Percentiles rank a stretch among this genome's conserved stretches.
These are phyloP conservation scores for Xylaria castorea DNA, from an alignment of 495 filamentous ascomycete species.

Conservation along the genomic window DNA sequence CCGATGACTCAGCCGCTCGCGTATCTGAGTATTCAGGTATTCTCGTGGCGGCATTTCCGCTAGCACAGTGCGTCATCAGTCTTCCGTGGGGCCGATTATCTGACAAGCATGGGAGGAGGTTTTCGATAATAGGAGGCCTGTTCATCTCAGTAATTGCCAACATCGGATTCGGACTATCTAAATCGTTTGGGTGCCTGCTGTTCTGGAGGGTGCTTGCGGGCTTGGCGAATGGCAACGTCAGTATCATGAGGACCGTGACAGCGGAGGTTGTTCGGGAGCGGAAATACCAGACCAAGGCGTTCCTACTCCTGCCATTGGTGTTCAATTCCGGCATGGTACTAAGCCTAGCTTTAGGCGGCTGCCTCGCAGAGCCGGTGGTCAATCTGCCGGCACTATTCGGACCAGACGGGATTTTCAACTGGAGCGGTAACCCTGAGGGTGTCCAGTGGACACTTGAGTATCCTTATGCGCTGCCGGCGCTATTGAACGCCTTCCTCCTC, in stretches of 20 bases:
- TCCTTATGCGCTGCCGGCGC: conserved; percentile 52
- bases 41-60: conserved; percentile 75
- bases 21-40: conserved; percentile 65
- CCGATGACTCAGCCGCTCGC: conserved; percentile 35
- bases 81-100: conserved; percentile 79
- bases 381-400: conserved; percentile 73
- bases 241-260: conserved; percentile 82
- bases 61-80: conserved; percentile 74
- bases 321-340: conserved; percentile 76
- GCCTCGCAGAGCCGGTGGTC: conserved; percentile 72
- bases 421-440: conserved; percentile 37
- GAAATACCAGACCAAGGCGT: conserved; percentile 75
- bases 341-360: conserved; percentile 64
- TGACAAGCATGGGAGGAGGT: conserved; percentile 74
- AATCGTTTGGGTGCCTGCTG: conserved; percentile 72
- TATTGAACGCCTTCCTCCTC: conserved; percentile 38
- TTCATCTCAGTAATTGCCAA: conserved; percentile 72
- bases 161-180: conserved; percentile 74
- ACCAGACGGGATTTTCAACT: conserved; percentile 46
- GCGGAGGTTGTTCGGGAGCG: conserved; percentile 70
- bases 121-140: conserved; percentile 74
- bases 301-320: conserved; percentile 80
- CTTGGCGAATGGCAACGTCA: conserved; percentile 77
- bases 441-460: conserved; percentile 39
- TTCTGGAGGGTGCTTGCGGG: conserved; percentile 73